A percentile compares a stretch with the other conserved stretches of the same genome.
Conservation (phyloP, 208 protist species). For the Zelonia costaricensis region DNA sequence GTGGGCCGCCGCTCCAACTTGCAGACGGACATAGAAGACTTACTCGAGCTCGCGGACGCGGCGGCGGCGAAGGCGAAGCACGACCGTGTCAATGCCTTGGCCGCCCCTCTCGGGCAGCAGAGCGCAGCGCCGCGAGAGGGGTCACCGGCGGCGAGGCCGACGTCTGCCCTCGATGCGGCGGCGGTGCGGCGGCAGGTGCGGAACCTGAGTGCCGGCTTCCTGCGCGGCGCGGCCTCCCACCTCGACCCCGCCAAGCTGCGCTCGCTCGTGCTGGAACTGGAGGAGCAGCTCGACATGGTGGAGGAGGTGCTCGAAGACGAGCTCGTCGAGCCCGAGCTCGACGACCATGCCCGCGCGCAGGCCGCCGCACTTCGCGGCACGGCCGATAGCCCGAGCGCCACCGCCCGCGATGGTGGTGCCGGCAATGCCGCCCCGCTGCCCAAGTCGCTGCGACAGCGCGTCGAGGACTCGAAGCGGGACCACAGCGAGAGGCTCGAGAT, state of each 20-base stretch:
- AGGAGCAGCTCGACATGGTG: conserved; percentile 20
- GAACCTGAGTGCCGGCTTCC: conserved; percentile 8
- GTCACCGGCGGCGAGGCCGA: too few species aligned
- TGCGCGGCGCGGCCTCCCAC: conserved; percentile 18
- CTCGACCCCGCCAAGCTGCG: conserved; percentile 11
- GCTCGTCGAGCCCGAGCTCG: not conserved
- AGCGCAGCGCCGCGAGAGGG: too few species aligned
- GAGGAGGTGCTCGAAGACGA: conserved; percentile 17
- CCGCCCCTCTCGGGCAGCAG: not conserved
- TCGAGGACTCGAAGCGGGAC: conserved; percentile 2
- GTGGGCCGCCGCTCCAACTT: conserved; percentile 77
- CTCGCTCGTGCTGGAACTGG: conserved; percentile 17
- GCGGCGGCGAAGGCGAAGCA: conserved; percentile 1
- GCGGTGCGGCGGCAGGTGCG: conserved; percentile 19
- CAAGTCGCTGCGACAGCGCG: conserved; percentile 8
- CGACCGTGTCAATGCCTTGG: not conserved
- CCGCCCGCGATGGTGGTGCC: not conserved
- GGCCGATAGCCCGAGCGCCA: too few species aligned
- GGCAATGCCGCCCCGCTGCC: not conserved
- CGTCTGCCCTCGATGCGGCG: conserved; percentile 8
- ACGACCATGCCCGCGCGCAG: too few species aligned
- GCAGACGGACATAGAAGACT: conserved; percentile 47
- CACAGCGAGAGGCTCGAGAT: conserved; percentile 14
- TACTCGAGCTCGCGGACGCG: conserved; percentile 22
- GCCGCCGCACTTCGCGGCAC: not conserved